These are phyloP conservation scores for Linum tenue DNA, from an alignment of 345 rosid species.

Conservation along the genomic window DNA sequence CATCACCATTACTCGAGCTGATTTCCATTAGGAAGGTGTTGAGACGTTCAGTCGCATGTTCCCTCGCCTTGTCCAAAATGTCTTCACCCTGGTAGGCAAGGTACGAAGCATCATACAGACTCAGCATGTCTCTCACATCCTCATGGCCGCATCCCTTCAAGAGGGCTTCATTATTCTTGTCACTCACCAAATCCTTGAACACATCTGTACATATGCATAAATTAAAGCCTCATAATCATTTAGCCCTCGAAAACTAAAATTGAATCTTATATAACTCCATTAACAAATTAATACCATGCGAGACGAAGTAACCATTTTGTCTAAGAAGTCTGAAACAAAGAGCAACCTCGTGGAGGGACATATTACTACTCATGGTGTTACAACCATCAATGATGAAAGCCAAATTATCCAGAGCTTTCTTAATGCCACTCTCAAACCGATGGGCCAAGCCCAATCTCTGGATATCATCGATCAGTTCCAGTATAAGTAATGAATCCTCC, in stretches of 20 bases:
- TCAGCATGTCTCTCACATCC: background rate
- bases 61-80: background rate
- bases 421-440: constrained; percentile 7
- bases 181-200: background rate
- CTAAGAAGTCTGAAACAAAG: background rate
- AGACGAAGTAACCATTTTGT: background rate
- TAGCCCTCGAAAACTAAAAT: background rate
- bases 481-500: background rate
- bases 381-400: background rate
- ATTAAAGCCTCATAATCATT: no score
- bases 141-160: background rate
- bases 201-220: background rate
- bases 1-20: background rate
- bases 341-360: background rate
- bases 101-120: background rate
- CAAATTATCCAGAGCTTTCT: background rate
- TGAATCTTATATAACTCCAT: no score
- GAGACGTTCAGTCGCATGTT: background rate
- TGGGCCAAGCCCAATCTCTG: constrained; percentile 10
- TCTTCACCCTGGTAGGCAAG: background rate
- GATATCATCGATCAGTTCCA: constrained; percentile 19
- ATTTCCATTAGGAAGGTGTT: background rate
- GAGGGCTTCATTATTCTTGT: background rate
- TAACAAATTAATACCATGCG: background rate
- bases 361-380: background rate